Evolutionary conservation across 1,284 basidiomycete species (phyloP).

Genomic region (Leccinum griseonigrum): DNA sequence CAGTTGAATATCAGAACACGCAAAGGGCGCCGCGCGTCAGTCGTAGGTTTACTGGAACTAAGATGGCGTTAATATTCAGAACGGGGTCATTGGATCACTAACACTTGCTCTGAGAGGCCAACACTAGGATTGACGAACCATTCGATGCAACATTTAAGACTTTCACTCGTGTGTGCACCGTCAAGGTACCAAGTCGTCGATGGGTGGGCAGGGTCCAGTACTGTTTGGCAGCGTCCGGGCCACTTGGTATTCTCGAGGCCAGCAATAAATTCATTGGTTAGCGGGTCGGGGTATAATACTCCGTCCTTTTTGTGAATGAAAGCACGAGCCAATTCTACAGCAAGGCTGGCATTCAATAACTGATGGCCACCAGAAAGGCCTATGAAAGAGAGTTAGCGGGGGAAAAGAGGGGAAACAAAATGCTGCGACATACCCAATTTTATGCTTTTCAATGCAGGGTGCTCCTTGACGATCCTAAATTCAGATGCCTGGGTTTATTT

Average conservation of each 20-base stretch:
- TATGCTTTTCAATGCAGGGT: constrained; percentile 48
- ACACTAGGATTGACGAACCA: constrained; percentile 75
- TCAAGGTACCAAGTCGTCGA: constrained; percentile 86
- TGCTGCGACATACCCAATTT: constrained; percentile 56
- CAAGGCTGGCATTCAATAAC: constrained; percentile 86
- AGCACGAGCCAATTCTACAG: constrained; percentile 69
- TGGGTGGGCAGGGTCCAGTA: constrained; percentile 53
- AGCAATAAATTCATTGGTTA: constrained; percentile 55
- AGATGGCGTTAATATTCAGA: constrained; percentile 7
- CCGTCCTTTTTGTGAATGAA: constrained; percentile 49
- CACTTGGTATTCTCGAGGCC: constrained; percentile 78
- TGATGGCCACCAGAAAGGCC: constrained; percentile 92
- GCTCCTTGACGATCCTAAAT: constrained; percentile 55
- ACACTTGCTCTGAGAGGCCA: constrained; percentile 39
- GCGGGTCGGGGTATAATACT: constrained; percentile 25
- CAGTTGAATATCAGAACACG: constrained; percentile 94
- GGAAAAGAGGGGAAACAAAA: not conserved
- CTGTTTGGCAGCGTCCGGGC: constrained; percentile 96
- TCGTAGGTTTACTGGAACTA: constrained; percentile 1
- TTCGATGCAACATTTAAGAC: constrained; percentile 79
- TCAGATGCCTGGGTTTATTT: constrained; percentile 50
- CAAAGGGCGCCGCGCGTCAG: constrained; percentile 23
- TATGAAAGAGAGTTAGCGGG: constrained; percentile 27
- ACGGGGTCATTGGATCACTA: not conserved
- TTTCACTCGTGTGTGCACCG: constrained; percentile 95